phyloP scores from a whole-genome alignment of 768 basidiomycete genomes.

The Melanogaster broomeanus region DNA sequence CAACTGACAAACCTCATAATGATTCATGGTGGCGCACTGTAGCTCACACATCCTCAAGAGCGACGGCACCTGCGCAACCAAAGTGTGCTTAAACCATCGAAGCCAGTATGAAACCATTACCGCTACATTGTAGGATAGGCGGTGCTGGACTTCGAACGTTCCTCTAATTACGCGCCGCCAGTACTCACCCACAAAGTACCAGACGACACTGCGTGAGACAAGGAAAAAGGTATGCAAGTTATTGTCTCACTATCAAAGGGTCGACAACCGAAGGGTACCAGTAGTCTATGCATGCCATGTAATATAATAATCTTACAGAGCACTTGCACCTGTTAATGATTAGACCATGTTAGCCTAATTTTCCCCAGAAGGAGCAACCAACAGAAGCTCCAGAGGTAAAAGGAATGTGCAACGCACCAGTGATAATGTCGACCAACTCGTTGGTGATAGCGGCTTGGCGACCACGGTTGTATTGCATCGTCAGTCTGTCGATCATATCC shows the following conservation, averaged over 20 bases:
- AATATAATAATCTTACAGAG: constrained; percentile 36
- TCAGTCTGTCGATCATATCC: constrained; percentile 87
- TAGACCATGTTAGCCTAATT: background rate
- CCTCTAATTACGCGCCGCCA: too few species aligned
- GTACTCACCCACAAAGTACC: too few species aligned
- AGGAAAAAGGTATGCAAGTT: constrained; percentile 18
- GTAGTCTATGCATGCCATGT: constrained; percentile 12
- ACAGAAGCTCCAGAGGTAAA: too few species aligned
- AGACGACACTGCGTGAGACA: too few species aligned
- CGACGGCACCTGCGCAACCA: too few species aligned
- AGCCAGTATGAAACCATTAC: too few species aligned
- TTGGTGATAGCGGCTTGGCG: constrained; percentile 98
- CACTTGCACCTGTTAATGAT: constrained; percentile 45
- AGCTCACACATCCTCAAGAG: too few species aligned
- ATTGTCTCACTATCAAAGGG: constrained; percentile 21
- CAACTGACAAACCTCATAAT: too few species aligned
- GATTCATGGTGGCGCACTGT: too few species aligned
- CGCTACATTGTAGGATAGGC: too few species aligned
- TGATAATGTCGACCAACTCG: constrained; percentile 91
- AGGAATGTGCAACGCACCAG: constrained; percentile 54
- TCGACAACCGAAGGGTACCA: constrained; percentile 9
- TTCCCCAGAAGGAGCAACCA: background rate
- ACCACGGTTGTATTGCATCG: constrained; percentile 98
- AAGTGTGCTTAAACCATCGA: too few species aligned
- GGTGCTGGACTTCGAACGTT: too few species aligned